Evolutionary conservation across 2,329 filamentous ascomycete genomes (phyloP).

Genomic region (Colletotrichum lentis): DNA sequence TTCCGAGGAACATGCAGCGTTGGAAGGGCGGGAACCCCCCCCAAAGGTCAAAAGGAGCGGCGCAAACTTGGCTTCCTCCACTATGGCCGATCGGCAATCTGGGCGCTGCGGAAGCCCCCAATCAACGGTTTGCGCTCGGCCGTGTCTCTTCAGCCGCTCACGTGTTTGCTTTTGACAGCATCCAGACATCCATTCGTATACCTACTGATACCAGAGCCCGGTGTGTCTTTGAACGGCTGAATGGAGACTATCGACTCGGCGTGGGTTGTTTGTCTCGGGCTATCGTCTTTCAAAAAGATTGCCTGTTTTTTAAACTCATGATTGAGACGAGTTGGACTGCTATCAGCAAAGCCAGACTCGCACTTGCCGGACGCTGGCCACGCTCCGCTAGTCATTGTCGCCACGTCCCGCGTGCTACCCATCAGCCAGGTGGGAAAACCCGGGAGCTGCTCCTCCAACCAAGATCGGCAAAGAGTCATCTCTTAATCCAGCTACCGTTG

Average conservation of each 20-base stretch:
- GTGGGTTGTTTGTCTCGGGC: background rate
- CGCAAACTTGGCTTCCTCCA: slow-evolving; percentile 32
- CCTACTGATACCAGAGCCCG: background rate
- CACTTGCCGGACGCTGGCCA: slow-evolving; percentile 14
- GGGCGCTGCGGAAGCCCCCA: slow-evolving; percentile 20
- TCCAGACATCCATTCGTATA: background rate
- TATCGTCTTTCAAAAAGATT: background rate
- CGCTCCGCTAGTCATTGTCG: slow-evolving; percentile 4
- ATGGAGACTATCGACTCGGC: slow-evolving; percentile 1
- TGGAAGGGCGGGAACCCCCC: slow-evolving; percentile 7
- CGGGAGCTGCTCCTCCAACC: background rate
- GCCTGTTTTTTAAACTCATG: background rate
- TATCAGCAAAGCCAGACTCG: background rate
- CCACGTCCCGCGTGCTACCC: slow-evolving; percentile 22
- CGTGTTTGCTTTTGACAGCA: slow-evolving; percentile 5
- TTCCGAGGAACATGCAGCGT: slow-evolving; percentile 16
- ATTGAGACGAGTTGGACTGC: background rate
- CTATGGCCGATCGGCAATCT: slow-evolving; percentile 18
- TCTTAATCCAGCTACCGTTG: slow-evolving; percentile 1
- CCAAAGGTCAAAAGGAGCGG: background rate
- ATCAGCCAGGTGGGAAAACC: slow-evolving; percentile 8
- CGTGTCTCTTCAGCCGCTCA: background rate
- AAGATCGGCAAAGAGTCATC: slow-evolving; percentile 21
- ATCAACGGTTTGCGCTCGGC: slow-evolving; percentile 17
- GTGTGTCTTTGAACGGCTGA: background rate